These are phyloP conservation scores for Aspergillus neoniger DNA, from an alignment of 2,329 filamentous ascomycete genomes.

Conservation along the genomic window DNA sequence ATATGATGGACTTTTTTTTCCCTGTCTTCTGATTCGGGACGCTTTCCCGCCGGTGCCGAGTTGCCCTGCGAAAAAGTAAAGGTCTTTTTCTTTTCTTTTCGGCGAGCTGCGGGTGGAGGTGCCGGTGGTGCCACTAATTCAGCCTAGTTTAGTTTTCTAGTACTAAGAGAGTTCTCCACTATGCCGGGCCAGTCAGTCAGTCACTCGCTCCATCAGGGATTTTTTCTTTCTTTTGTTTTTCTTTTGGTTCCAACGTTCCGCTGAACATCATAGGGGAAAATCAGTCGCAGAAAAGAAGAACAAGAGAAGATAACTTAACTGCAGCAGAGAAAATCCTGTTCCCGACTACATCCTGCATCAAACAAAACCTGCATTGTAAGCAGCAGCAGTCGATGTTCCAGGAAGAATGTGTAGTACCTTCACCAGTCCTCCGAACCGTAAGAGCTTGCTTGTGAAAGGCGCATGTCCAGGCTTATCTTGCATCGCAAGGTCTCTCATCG, in stretches of 20 bases:
- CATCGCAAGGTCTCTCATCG: not conserved
- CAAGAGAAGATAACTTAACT: not conserved
- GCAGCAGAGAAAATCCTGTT: not conserved
- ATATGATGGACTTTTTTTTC: no score
- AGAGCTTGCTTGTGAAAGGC: no score
- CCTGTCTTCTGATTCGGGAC: no score
- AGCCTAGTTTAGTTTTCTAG: not conserved
- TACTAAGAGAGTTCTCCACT: not conserved
- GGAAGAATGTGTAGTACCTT: no score
- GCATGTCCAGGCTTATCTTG: not conserved
- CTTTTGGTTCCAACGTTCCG: not conserved
- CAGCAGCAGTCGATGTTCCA: no score
- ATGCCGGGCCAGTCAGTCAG: not conserved
- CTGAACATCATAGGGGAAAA: no score
- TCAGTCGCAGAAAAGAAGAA: not conserved
- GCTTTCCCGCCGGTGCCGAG: not conserved
- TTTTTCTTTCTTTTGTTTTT: conserved; percentile 1
- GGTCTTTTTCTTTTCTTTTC: not conserved
- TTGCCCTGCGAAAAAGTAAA: not conserved
- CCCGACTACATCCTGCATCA: no score
- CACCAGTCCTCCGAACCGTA: no score
- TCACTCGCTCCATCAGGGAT: not conserved
- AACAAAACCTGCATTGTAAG: no score
- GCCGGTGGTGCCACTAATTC: not conserved
- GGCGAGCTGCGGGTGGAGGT: not conserved